Evolutionary conservation across 2,329 filamentous ascomycete species (phyloP).

Genomic region (Coniochaeta sp.): DNA sequence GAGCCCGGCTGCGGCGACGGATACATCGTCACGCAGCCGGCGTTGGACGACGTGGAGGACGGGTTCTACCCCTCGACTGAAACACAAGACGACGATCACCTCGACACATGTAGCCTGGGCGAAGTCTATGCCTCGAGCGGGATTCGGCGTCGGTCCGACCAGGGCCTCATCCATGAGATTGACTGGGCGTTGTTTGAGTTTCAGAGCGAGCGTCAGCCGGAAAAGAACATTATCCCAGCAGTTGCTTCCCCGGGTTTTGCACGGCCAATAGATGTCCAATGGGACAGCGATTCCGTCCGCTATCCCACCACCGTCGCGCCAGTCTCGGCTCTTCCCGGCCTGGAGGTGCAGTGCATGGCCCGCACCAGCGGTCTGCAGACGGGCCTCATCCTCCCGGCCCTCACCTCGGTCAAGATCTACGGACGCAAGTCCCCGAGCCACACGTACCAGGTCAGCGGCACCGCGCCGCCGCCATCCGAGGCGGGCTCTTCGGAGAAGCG

Average conservation of each 20-base stretch:
- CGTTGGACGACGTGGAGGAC: slow-evolving; percentile 76
- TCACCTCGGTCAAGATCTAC: slow-evolving; percentile 82
- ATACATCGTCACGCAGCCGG: slow-evolving; percentile 83
- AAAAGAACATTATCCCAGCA: slow-evolving; percentile 60
- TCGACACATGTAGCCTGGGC: slow-evolving; percentile 74
- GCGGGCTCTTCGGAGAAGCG: neutral
- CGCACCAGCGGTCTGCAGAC: slow-evolving; percentile 78
- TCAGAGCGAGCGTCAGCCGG: slow-evolving; percentile 60
- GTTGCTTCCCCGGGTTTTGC: slow-evolving; percentile 10
- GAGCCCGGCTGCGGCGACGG: slow-evolving; percentile 67
- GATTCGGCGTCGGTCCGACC: slow-evolving; percentile 64
- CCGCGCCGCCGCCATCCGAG: slow-evolving; percentile 11
- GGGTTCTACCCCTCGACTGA: slow-evolving; percentile 73
- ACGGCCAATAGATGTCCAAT: slow-evolving; percentile 2
- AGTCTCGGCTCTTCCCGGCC: slow-evolving; percentile 57
- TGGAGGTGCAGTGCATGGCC: slow-evolving; percentile 81
- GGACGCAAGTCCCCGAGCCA: slow-evolving; percentile 75
- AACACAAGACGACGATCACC: slow-evolving; percentile 70
- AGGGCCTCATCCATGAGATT: slow-evolving; percentile 75
- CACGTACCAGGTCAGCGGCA: slow-evolving; percentile 52
- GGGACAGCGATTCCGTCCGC: slow-evolving; percentile 27
- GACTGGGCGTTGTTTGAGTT: slow-evolving; percentile 93
- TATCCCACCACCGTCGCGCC: slow-evolving; percentile 53
- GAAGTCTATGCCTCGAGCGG: slow-evolving; percentile 86
- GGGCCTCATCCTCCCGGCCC: slow-evolving; percentile 68